These are phyloP conservation scores for Scalesia atractyloides DNA, from an alignment of 129 eudicot species.

Conservation along the genomic window DNA sequence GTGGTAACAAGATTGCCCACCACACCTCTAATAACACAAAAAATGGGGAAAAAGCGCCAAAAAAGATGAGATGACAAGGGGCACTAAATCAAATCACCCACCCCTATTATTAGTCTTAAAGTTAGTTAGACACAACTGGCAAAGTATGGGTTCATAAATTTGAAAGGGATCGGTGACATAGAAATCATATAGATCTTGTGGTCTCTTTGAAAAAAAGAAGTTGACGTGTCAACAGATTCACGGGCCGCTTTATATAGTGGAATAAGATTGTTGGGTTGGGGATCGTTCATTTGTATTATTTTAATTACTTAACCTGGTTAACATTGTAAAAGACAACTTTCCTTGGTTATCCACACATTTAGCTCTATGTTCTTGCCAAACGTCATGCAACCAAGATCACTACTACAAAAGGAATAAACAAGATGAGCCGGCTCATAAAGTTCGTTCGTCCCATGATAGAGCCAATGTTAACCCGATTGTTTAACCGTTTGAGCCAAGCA, in stretches of 20 bases:
- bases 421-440: slow-evolving; percentile 3
- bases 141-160: slow-evolving; percentile 20
- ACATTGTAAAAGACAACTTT: background rate
- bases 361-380: background rate
- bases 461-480: background rate
- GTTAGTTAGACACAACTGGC: slow-evolving; percentile 22
- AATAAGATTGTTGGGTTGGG: slow-evolving; percentile 5
- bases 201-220: slow-evolving; percentile 23
- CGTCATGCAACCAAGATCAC: background rate
- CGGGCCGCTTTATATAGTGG: slow-evolving; percentile 28
- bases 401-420: background rate
- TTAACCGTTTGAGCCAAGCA: background rate
- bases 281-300: slow-evolving; percentile 12
- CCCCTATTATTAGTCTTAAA: background rate
- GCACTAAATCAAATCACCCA: background rate
- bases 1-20: too few species aligned
- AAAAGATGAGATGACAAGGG: background rate
- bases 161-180: slow-evolving; percentile 26
- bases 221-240: slow-evolving; percentile 33
- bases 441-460: background rate
- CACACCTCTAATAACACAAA: too few species aligned
- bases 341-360: background rate
- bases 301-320: slow-evolving; percentile 7
- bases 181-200: slow-evolving; percentile 31
- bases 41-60: background rate